Conservation (phyloP, 768 basidiomycete genomes). For the Melanogaster broomeanus region DNA sequence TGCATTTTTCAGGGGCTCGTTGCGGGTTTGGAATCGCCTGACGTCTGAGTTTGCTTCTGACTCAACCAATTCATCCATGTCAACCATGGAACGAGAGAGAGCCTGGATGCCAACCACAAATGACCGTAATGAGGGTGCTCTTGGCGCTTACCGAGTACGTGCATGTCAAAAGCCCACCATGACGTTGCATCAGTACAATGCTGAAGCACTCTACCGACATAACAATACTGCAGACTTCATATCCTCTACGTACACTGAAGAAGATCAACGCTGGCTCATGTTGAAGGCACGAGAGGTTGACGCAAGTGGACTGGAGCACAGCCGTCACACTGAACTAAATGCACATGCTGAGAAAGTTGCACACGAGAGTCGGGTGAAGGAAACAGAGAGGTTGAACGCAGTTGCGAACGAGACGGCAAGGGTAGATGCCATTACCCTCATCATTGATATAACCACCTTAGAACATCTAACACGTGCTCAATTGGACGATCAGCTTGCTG, state of each 20-base stretch:
- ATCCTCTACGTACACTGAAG: too few relatives aligned
- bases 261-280: too few relatives aligned
- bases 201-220: neutral
- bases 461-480: neutral
- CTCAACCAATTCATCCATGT: neutral
- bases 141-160: constrained; percentile 10
- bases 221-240: neutral
- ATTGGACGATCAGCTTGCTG: neutral
- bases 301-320: too few relatives aligned
- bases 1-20: neutral
- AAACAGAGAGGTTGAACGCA: too few relatives aligned
- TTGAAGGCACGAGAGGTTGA: too few relatives aligned
- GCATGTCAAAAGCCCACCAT: too few relatives aligned
- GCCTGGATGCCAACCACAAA: constrained; percentile 24
- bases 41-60: neutral
- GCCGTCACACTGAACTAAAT: too few relatives aligned
- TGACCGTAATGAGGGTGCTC: constrained; percentile 22
- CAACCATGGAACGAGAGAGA: neutral
- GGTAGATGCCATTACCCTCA: neutral
- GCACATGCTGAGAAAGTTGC: too few relatives aligned
- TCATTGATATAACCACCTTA: neutral
- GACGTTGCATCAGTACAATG: neutral
- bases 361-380: too few relatives aligned
- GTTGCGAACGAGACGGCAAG: too few relatives aligned
- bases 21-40: neutral